These are phyloP conservation scores for Talaromyces pinophilus DNA, from an alignment of 2,329 filamentous ascomycete genomes.

Conservation along the genomic window DNA sequence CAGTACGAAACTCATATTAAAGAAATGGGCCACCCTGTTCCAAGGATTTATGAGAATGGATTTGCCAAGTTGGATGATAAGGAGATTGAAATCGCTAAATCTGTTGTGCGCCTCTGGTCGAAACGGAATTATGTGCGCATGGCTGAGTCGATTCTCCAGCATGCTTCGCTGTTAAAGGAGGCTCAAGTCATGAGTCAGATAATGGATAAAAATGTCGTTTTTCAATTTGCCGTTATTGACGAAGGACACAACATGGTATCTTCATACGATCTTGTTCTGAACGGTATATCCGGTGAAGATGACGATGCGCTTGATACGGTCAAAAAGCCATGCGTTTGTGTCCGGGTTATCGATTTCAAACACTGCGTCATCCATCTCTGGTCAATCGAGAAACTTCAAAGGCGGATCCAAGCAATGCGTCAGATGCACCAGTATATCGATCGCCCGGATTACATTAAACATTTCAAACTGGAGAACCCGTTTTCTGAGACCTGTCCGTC, in stretches of 20 bases:
- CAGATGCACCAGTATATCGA: slow-evolving; percentile 97
- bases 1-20: slow-evolving; percentile 83
- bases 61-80: slow-evolving; percentile 63
- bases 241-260: slow-evolving; percentile 85
- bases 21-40: slow-evolving; percentile 62
- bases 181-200: slow-evolving; percentile 98
- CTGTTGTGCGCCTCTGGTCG: slow-evolving; percentile 73
- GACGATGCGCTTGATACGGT: slow-evolving; percentile 78
- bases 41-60: slow-evolving; percentile 51
- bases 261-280: slow-evolving; percentile 94
- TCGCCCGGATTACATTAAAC: slow-evolving; percentile 89
- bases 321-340: slow-evolving; percentile 84
- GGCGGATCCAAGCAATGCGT: slow-evolving; percentile 86
- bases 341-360: slow-evolving; percentile 89
- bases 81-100: slow-evolving; percentile 70
- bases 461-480: slow-evolving; percentile 88
- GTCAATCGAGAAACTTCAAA: slow-evolving; percentile 89
- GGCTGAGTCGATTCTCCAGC: slow-evolving; percentile 86
- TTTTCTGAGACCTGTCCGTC: slow-evolving; percentile 91
- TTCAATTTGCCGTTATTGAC: slow-evolving; percentile 92
- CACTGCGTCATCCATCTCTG: slow-evolving; percentile 84
- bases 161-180: slow-evolving; percentile 86
- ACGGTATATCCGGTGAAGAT: slow-evolving; percentile 83
- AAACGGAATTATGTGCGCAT: slow-evolving; percentile 86
- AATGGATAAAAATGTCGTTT: slow-evolving; percentile 87